phyloP scores from a whole-genome alignment of 306 rosid species.

The Cicer yamashitae region DNA sequence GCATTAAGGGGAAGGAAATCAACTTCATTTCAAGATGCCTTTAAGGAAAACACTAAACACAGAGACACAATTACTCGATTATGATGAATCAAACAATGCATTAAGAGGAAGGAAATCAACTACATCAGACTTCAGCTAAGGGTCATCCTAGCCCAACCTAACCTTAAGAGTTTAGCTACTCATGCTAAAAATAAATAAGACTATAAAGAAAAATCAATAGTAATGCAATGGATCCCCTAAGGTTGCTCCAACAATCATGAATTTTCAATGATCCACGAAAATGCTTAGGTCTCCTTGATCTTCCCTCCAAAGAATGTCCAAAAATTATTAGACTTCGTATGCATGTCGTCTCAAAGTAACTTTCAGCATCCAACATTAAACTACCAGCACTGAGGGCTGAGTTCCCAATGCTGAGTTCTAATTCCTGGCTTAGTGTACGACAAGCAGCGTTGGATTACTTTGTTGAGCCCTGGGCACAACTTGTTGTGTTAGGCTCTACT shows the following conservation, averaged over 20 bases:
- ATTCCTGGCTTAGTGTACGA: not conserved
- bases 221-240: not conserved
- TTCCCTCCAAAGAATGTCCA: not conserved
- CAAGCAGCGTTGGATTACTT: not conserved
- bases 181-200: not conserved
- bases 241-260: not conserved
- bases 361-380: not conserved
- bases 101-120: not conserved
- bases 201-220: not conserved
- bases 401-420: not conserved
- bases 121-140: not conserved
- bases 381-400: not conserved
- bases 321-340: not conserved
- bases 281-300: not conserved
- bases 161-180: not conserved
- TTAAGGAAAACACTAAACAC: not conserved
- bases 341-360: not conserved
- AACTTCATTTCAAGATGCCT: not conserved
- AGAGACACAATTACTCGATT: not conserved
- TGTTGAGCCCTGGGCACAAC: not conserved
- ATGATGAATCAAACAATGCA: not conserved
- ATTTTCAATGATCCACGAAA: not conserved
- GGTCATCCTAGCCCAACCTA: constrained; percentile 8
- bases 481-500: not conserved
- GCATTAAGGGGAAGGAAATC: not conserved